A percentile compares a stretch with the other conserved stretches of the same genome.
These are phyloP conservation scores for Phytophthora capsici DNA, from an alignment of 352 stramenopile genomes.

Conservation along the genomic window DNA sequence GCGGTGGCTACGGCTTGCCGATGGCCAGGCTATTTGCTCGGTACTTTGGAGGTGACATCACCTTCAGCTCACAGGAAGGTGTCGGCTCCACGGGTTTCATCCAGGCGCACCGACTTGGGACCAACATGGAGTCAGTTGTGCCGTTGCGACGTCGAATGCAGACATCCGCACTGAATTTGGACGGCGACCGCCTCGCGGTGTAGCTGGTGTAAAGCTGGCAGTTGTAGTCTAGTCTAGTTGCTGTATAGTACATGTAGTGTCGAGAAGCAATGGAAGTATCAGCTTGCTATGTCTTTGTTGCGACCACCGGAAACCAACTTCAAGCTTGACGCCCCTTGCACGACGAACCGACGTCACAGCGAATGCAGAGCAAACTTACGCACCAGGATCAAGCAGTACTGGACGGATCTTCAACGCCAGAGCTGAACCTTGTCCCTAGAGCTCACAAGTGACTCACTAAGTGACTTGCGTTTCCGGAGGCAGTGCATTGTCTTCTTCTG, in stretches of 20 bases:
- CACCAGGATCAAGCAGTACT: not conserved
- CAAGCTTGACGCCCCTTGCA: not conserved
- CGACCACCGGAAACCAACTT: constrained; percentile 26
- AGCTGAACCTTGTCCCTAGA: not conserved
- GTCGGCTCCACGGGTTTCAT: constrained; percentile 94
- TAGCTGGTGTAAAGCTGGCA: not conserved
- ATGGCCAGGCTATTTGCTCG: constrained; percentile 92
- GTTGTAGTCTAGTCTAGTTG: not conserved
- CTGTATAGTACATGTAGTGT: not conserved
- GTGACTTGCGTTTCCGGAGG: constrained; percentile 19
- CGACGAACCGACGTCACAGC: constrained; percentile 7
- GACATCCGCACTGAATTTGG: not conserved
- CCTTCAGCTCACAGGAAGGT: constrained; percentile 98
- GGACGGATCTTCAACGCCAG: not conserved
- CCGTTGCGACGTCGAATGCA: not conserved
- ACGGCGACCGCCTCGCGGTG: not conserved
- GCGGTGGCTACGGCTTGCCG: constrained; percentile 66
- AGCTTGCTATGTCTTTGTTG: constrained; percentile 3
- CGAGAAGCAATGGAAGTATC: not conserved
- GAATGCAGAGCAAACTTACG: not conserved
- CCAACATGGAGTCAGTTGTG: constrained; percentile 18
- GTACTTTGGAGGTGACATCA: constrained; percentile 98
- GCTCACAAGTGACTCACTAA: too few relatives aligned
- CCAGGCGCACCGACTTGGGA: constrained; percentile 59
- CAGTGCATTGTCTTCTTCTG: constrained; percentile 1